Base-by-base conservation (phyloP, 2,329 filamentous ascomycete genomes). In the Camptophora hylomeconis region DNA sequence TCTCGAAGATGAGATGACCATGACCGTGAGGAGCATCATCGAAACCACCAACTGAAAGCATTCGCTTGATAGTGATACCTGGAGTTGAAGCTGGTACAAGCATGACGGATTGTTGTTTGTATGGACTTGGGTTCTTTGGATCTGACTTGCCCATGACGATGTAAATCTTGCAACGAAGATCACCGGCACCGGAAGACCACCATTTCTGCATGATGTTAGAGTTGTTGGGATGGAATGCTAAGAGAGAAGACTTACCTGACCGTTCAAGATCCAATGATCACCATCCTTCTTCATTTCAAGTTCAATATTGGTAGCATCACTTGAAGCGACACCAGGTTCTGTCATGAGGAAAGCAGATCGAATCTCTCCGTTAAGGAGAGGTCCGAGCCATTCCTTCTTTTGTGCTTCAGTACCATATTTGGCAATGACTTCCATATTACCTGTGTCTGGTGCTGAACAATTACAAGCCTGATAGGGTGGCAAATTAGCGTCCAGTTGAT, bases 1-100 rank as follows among this genome's bases (percentile, higher is more conserved):
- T 79, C 35, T 75, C 67, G 60, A 98, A 95, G 19, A 65, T 71
- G 50, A 98, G 74, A 57, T 98, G 87, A 24, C 84, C 89, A 60
- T 98, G 89, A 32, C 89, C 89, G 55, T 98, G 89, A 2, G 89
- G 89, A n/a, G 89, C 89, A 47, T 98, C 89, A 53, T 95, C 89
- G 59, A 84, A 95, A 33, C 89, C 89, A 57, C 92, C 93, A 41
- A 95, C 87, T 28, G 69, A 78, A 31, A 98, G 65, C 82, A 94
- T 93, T 44, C 89, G 77, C 58, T 93, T 72, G 45, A 95, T 77
- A n/a, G 75, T 92, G 48, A 95, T 78, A 33, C 89, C 89, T 12
- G 80, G 78, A 2, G 80, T 75, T 40, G 71, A 65, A 11, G 80
- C 72, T 2, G 86, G 82, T 10, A 95, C 89, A 16, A 95, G 66